Evolutionary conservation across 1,139 yeast species (phyloP), one percentile per base, ranked within the genome.

Genomic region (Entelexis paramagnoliae): DNA sequence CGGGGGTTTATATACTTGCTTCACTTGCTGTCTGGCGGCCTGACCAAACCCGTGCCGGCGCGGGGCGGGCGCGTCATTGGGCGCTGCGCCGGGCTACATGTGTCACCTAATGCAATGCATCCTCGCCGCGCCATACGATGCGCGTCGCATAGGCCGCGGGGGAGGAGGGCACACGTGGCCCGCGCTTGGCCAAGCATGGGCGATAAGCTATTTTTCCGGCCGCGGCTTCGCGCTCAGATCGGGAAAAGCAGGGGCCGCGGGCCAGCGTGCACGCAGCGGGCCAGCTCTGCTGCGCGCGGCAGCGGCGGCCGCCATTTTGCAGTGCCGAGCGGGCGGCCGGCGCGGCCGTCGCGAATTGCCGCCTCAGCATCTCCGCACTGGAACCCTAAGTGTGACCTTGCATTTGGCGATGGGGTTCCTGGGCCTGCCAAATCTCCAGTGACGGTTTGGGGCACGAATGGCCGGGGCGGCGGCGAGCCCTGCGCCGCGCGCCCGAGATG

Each of bases 181-280:
- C 41, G 17, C 19, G 41, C 41, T 14, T 6, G 14, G 41, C 41
- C 28, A 20, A n/a, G 22, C 36, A 28, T 5, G 41, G 26, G 26
- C 41, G 41, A 36, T 36, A 36, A 36, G 41, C 41, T 36, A 14
- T 22, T 36, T 36, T 36, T 36, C 41, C 41, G 41, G 16, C 28
- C 30, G 30, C 4, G 13, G 11, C 14, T 10, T 11, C 13, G 30
- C 14, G 14, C 9, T 5, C 16, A 14, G 17, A 32, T 32, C 34
- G 17, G 34, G 7, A 32, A 14, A 14, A 14, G 34, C 17, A 4
- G 1, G 16, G 16, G 34, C 14, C 17, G 30, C 14, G 30, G 7
- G 11, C 30, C 4, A 4, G 30, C 30, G 30, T 13, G 30, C 30
- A 13, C 14, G 30, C 14, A 13, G 13, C 13, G 1, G 2, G 13